Conservation (phyloP, 106 monocot species). For the Hemerocallis citrina region DNA sequence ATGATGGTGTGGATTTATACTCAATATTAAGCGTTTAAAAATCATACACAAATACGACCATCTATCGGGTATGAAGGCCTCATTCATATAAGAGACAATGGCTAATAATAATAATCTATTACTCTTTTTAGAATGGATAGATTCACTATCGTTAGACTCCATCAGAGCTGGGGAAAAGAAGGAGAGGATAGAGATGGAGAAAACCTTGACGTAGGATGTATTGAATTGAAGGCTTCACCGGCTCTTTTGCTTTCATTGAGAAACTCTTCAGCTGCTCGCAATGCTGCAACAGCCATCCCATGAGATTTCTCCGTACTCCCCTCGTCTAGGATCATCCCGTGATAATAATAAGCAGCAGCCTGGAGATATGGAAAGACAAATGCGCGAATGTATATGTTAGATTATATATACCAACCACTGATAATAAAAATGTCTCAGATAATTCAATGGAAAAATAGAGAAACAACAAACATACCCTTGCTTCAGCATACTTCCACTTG, state of each 20-base stretch:
- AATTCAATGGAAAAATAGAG: background rate
- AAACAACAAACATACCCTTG: slow-evolving; percentile 30
- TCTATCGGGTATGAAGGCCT: too few species aligned
- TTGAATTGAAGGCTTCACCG: slow-evolving; percentile 32
- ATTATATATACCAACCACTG: background rate
- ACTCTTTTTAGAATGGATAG: too few species aligned
- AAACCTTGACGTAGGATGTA: slow-evolving; percentile 42
- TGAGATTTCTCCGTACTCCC: slow-evolving; percentile 48
- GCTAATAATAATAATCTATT: too few species aligned
- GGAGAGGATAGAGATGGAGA: background rate
- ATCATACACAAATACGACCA: too few species aligned
- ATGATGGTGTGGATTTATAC: too few species aligned
- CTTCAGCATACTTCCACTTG: slow-evolving; percentile 56
- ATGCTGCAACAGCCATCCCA: slow-evolving; percentile 38
- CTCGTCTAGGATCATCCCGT: slow-evolving; percentile 59
- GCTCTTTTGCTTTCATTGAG: slow-evolving; percentile 45
- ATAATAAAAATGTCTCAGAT: too few species aligned
- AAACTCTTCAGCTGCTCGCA: slow-evolving; percentile 49
- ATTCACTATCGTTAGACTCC: too few species aligned
- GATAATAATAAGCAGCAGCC: slow-evolving; percentile 68
- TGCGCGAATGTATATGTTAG: background rate
- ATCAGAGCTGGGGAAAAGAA: background rate
- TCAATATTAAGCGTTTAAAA: too few species aligned
- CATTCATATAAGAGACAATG: background rate
- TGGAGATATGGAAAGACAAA: slow-evolving; percentile 5